A percentile compares a stretch with the other conserved stretches of the same genome.
These are phyloP conservation scores for Backusella sp. DNA, from an alignment of 192 early-diverging fungal genomes.

Conservation along the genomic window DNA sequence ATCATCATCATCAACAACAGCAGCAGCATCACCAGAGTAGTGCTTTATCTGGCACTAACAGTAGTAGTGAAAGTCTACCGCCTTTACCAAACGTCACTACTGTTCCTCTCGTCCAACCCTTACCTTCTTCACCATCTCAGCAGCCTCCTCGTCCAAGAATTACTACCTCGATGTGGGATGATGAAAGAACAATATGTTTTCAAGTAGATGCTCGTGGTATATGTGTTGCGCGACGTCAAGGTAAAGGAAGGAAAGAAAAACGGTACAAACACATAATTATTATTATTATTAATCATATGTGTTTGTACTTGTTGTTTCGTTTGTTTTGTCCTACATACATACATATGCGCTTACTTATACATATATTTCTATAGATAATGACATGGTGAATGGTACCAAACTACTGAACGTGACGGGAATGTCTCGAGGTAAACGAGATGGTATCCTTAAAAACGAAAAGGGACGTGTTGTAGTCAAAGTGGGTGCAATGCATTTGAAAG, in stretches of 20 bases:
- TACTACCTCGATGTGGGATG: slow-evolving; percentile 65
- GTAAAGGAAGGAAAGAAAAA: slow-evolving; percentile 12
- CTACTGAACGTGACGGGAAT: slow-evolving; percentile 67
- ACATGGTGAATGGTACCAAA: slow-evolving; percentile 72
- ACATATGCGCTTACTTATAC: background rate
- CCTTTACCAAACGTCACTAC: background rate
- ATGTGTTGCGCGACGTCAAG: slow-evolving; percentile 59
- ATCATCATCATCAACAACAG: background rate
- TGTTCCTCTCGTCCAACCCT: background rate
- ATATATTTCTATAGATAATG: slow-evolving; percentile 51
- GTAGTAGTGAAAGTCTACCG: background rate
- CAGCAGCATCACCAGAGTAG: background rate
- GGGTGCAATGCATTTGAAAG: slow-evolving; percentile 70
- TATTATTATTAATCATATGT: slow-evolving; percentile 9
- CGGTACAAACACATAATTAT: background rate
- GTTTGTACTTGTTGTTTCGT: background rate
- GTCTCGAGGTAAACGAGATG: slow-evolving; percentile 70
- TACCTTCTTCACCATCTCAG: background rate
- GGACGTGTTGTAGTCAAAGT: slow-evolving; percentile 66
- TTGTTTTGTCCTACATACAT: background rate
- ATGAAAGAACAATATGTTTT: slow-evolving; percentile 66
- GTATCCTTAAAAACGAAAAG: slow-evolving; percentile 70
- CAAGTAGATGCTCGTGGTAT: slow-evolving; percentile 63
- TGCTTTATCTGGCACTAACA: background rate
- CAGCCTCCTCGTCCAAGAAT: slow-evolving; percentile 20